These are phyloP conservation scores for Fomes fomentarius DNA, from an alignment of 1,284 basidiomycete genomes.

Conservation along the genomic window DNA sequence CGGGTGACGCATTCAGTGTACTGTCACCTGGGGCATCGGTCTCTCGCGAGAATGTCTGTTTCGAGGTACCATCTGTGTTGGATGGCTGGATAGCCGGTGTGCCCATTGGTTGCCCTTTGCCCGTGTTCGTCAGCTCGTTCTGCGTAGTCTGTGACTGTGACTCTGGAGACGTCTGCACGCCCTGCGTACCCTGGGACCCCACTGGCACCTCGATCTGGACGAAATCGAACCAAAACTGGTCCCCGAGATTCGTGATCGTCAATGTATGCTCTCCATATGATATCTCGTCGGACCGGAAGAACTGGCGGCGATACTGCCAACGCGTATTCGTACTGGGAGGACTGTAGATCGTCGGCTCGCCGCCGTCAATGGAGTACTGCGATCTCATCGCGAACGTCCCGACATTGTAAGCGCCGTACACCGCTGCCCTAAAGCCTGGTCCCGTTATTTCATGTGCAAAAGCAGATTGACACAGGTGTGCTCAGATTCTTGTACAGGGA, in stretches of 20 bases:
- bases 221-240: conserved; percentile 9
- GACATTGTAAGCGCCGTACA: neutral
- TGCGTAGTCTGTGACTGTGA: neutral
- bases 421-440: neutral
- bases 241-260: conserved; percentile 2
- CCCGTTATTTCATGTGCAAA: too few species aligned
- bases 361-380: conserved; percentile 1
- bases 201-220: neutral
- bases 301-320: neutral
- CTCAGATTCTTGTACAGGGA: too few species aligned
- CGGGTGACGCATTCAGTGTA: too few species aligned
- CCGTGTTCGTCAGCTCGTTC: neutral
- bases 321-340: neutral
- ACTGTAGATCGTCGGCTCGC: neutral
- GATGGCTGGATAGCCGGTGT: too few species aligned
- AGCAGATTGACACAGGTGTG: too few species aligned
- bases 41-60: too few species aligned
- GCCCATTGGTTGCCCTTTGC: neutral
- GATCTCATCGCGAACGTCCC: conserved; percentile 2
- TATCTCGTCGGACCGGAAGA: neutral
- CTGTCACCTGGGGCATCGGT: too few species aligned
- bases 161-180: neutral
- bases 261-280: neutral
- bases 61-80: too few species aligned
- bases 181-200: too few species aligned